Percentiles rank a stretch among this genome's conserved stretches.
Evolutionary conservation across 2,329 filamentous ascomycete genomes (phyloP).

Genomic region (Arthrobotrys sinensis): DNA sequence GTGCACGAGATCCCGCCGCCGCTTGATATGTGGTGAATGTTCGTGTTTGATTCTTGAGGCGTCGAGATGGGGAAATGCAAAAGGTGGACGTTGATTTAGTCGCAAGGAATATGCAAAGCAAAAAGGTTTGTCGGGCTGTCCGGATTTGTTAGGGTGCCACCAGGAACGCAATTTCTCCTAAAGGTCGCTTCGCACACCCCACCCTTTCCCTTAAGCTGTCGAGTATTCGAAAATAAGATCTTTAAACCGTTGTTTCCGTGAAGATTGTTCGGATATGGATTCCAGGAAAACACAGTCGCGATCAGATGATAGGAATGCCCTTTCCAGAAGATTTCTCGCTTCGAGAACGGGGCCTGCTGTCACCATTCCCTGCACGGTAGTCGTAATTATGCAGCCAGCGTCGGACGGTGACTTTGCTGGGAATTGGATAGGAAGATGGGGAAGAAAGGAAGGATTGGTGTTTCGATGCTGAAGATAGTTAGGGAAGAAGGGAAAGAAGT

Average conservation of each 20-base stretch:
- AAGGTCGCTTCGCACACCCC: conserved; percentile 61
- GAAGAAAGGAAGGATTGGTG: conserved; percentile 14
- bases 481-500: conserved; percentile 29
- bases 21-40: conserved; percentile 36
- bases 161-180: conserved; percentile 61
- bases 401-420: conserved; percentile 5
- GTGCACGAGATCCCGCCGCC: conserved; percentile 6
- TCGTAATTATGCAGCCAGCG: conserved; percentile 26
- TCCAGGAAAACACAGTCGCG: conserved; percentile 51
- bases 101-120: conserved; percentile 60
- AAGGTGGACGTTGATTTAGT: conserved; percentile 53
- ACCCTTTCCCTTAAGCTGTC: conserved; percentile 52
- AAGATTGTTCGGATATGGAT: conserved; percentile 32
- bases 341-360: conserved; percentile 44
- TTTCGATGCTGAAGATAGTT: conserved; percentile 42
- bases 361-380: conserved; percentile 39
- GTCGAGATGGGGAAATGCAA: conserved; percentile 57
- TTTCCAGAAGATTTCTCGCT: conserved; percentile 58
- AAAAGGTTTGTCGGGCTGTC: conserved; percentile 62
- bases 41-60: conserved; percentile 45
- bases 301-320: conserved; percentile 50
- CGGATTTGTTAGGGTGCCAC: conserved; percentile 62
- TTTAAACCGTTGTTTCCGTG: conserved; percentile 44
- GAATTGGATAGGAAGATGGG: conserved; percentile 13
- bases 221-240: conserved; percentile 45